Evolutionary conservation across 2,329 filamentous ascomycete species (phyloP).

Genomic region (Talaromyces pinophilus): DNA sequence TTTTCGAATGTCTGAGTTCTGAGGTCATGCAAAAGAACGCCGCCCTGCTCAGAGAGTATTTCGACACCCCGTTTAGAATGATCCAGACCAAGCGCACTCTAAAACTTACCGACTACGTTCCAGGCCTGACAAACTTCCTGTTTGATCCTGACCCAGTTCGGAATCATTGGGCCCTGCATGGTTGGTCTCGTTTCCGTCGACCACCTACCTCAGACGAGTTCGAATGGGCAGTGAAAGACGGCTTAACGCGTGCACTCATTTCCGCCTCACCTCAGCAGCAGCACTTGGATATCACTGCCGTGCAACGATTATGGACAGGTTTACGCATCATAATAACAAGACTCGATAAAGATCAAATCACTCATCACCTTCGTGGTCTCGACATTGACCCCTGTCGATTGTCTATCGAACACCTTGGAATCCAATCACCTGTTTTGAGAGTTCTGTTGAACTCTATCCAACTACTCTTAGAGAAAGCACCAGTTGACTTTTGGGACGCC

Average conservation of each 20-base stretch:
- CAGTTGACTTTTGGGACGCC: slow-evolving; percentile 83
- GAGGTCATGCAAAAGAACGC: slow-evolving; percentile 69
- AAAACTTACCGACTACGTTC: slow-evolving; percentile 72
- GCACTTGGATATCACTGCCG: slow-evolving; percentile 49
- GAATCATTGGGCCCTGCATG: slow-evolving; percentile 66
- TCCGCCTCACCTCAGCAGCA: slow-evolving; percentile 58
- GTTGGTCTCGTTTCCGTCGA: slow-evolving; percentile 67
- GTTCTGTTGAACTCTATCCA: slow-evolving; percentile 71
- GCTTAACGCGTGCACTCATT: slow-evolving; percentile 66
- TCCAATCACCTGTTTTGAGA: slow-evolving; percentile 63
- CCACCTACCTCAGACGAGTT: slow-evolving; percentile 72
- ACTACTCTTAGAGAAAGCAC: slow-evolving; percentile 70
- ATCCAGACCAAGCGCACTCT: slow-evolving; percentile 78
- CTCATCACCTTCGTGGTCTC: slow-evolving; percentile 74
- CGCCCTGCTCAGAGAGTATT: slow-evolving; percentile 57
- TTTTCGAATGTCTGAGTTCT: slow-evolving; percentile 88
- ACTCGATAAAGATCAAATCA: slow-evolving; percentile 72
- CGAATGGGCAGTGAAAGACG: slow-evolving; percentile 80
- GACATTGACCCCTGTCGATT: slow-evolving; percentile 67
- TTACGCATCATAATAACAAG: slow-evolving; percentile 72
- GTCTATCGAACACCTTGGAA: slow-evolving; percentile 66
- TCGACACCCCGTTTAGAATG: slow-evolving; percentile 80
- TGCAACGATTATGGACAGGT: slow-evolving; percentile 78
- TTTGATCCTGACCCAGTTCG: slow-evolving; percentile 70
- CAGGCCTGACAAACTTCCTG: slow-evolving; percentile 80